phyloP scores from a whole-genome alignment of 2,329 filamentous ascomycete genomes.

The Berkeleyomyces rouxiae region DNA sequence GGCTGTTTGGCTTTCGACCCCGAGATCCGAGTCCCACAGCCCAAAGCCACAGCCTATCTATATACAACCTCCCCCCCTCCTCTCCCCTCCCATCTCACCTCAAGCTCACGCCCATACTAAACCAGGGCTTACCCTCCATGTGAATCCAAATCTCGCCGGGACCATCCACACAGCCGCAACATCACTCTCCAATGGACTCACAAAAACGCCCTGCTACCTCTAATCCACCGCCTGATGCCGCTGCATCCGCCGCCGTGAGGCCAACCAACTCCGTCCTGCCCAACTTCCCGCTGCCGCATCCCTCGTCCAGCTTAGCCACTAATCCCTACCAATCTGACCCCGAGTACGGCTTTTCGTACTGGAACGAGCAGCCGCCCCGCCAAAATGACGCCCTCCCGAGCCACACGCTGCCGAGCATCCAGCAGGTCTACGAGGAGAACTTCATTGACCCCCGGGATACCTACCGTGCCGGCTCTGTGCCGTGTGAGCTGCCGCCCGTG shows the following conservation, averaged over 20 bases:
- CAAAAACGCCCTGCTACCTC: too few species aligned
- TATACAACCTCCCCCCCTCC: too few species aligned
- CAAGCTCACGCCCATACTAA: too few species aligned
- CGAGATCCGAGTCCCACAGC: too few species aligned
- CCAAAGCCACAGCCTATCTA: too few species aligned
- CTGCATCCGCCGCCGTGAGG: neutral
- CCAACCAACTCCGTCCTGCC: neutral
- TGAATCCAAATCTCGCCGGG: too few species aligned
- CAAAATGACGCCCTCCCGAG: neutral
- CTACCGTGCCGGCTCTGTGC: neutral
- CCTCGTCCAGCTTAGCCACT: neutral
- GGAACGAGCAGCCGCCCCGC: conserved; percentile 4
- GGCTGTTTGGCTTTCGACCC: too few species aligned
- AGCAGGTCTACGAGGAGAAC: conserved; percentile 5
- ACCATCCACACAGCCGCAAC: too few species aligned
- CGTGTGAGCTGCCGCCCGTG: conserved; percentile 5
- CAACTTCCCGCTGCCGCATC: conserved; percentile 5
- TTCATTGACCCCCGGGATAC: conserved; percentile 8
- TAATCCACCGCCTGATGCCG: too few species aligned
- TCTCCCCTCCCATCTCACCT: too few species aligned
- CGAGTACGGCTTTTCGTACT: neutral
- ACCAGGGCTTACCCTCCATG: too few species aligned
- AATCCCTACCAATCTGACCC: neutral
- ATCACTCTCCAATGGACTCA: too few species aligned
- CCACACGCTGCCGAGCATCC: conserved; percentile 8